These are phyloP conservation scores for Didymella segeticola DNA, from an alignment of 2,329 filamentous ascomycete genomes.

Conservation along the genomic window DNA sequence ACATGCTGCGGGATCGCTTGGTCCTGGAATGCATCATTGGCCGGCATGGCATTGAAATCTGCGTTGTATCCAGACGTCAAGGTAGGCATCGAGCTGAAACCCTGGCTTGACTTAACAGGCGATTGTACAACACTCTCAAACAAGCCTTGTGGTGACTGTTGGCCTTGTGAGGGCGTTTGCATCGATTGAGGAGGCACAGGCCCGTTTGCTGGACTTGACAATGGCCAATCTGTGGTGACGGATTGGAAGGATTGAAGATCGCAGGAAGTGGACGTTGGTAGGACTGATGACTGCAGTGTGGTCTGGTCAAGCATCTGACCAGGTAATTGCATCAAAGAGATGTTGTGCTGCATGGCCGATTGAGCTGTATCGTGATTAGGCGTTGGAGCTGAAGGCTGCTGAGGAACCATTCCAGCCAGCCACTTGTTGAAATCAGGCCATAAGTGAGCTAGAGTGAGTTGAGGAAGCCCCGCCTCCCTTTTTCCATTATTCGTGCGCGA, in stretches of 20 bases:
- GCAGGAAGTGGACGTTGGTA: neutral
- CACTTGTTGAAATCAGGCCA: neutral
- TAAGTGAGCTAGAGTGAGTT: neutral
- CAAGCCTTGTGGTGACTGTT: neutral
- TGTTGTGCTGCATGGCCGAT: neutral
- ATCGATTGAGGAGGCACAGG: neutral
- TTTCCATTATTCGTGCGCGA: neutral
- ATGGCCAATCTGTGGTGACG: neutral
- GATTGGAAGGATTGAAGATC: neutral
- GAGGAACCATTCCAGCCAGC: neutral
- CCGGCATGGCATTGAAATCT: no score
- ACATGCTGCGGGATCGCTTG: neutral
- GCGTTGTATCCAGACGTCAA: neutral
- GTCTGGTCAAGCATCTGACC: no score
- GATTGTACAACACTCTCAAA: neutral
- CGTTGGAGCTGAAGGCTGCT: neutral
- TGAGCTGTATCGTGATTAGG: neutral
- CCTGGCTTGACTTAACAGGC: neutral
- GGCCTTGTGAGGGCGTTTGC: neutral
- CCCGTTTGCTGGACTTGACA: neutral
- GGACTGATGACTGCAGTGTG: neutral
- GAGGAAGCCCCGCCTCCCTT: neutral
- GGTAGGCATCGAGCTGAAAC: neutral
- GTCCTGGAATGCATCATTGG: neutral
- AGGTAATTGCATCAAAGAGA: neutral